phyloP scores from a whole-genome alignment of 768 basidiomycete genomes.

The Leucogyrophana mollusca region DNA sequence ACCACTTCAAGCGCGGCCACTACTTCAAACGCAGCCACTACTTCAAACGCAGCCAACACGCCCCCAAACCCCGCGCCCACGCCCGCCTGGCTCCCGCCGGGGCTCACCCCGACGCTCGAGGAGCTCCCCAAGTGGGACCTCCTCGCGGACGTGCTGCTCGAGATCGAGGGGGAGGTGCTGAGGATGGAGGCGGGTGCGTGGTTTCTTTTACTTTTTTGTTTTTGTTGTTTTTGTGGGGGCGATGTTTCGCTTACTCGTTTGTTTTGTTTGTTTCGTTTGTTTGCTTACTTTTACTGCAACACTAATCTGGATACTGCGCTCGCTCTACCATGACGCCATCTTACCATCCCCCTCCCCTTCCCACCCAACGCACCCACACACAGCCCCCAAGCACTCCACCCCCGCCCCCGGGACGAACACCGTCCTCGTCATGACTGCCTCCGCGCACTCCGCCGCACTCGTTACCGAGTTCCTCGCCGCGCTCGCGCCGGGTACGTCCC shows the following conservation, averaged over 20 bases:
- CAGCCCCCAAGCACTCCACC: neutral
- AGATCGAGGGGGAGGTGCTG: constrained; percentile 86
- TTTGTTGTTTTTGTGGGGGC: constrained; percentile 1
- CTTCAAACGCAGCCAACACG: neutral
- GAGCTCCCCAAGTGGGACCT: constrained; percentile 94
- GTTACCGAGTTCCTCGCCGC: constrained; percentile 76
- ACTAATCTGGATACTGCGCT: too few relatives aligned
- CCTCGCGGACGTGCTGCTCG: constrained; percentile 80
- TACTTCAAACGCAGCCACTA: neutral
- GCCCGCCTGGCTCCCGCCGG: constrained; percentile 64
- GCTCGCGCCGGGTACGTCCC: too few relatives aligned
- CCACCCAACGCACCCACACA: too few relatives aligned
- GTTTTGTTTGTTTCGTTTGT: constrained; percentile 18
- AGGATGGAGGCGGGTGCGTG: constrained; percentile 43
- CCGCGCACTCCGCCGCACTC: constrained; percentile 68
- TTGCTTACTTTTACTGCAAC: neutral
- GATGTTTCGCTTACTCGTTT: constrained; percentile 16
- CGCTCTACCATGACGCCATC: too few relatives aligned
- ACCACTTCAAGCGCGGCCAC: too few relatives aligned
- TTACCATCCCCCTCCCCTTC: too few relatives aligned
- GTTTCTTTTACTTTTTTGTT: neutral
- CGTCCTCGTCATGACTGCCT: constrained; percentile 86
- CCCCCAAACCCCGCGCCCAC: constrained; percentile 5
- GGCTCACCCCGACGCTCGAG: constrained; percentile 84
- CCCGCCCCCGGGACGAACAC: constrained; percentile 61